phyloP scores from a whole-genome alignment of 1,284 basidiomycete species.

The Thecaphora frezii region DNA sequence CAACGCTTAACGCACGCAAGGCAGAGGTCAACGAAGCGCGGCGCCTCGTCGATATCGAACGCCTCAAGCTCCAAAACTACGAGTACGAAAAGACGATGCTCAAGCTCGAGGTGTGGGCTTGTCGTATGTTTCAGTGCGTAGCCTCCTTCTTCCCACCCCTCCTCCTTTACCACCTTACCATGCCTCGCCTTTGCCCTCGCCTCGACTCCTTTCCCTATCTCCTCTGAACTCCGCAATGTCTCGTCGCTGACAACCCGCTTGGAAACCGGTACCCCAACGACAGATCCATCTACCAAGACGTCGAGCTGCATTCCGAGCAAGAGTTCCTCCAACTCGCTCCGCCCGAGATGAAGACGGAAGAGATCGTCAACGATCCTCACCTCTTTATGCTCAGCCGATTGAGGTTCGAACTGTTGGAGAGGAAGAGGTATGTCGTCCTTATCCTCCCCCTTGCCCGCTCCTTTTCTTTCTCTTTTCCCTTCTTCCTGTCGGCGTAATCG shows the following conservation, averaged over 20 bases:
- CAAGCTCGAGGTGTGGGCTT: constrained; percentile 24
- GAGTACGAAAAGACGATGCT: constrained; percentile 38
- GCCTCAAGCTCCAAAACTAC: constrained; percentile 26
- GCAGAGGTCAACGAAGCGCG: constrained; percentile 17
- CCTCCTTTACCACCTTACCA: no score
- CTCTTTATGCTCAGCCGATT: constrained; percentile 25
- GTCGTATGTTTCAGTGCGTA: constrained; percentile 23
- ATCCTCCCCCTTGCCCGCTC: no score
- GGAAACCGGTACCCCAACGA: background rate
- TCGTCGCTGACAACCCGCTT: no score
- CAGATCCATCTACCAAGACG: constrained; percentile 28
- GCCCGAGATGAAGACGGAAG: constrained; percentile 1
- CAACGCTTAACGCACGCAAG: constrained; percentile 16
- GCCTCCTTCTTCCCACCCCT: no score
- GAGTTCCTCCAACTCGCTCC: constrained; percentile 10
- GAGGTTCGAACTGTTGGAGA: constrained; percentile 24
- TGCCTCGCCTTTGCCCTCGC: no score
- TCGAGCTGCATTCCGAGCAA: constrained; percentile 18
- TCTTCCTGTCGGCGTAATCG: no score
- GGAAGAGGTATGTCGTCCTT: constrained; percentile 4
- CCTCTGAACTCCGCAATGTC: no score
- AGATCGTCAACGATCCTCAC: constrained; percentile 13
- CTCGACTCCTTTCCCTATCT: no score
- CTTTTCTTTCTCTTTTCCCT: no score
- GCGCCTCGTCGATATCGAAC: constrained; percentile 20